phyloP scores from a whole-genome alignment of 495 filamentous ascomycete species.

The Parathielavia hyrcaniae region DNA sequence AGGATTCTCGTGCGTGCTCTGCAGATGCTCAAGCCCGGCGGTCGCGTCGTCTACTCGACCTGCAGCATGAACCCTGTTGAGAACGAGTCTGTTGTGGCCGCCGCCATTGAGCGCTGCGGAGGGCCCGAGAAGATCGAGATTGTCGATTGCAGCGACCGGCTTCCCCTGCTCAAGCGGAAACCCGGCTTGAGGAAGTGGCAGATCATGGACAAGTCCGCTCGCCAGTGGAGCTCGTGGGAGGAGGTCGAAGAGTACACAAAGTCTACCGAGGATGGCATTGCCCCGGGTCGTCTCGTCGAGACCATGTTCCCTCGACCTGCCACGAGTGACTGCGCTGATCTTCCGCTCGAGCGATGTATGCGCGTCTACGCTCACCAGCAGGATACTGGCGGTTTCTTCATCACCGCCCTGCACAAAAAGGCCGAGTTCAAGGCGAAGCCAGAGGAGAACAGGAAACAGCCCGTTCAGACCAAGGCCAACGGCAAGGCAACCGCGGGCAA shows the following conservation, averaged over 20 bases:
- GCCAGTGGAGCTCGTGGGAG: slow-evolving; percentile 68
- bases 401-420: slow-evolving; percentile 86
- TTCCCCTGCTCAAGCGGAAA: slow-evolving; percentile 68
- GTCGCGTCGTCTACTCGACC: slow-evolving; percentile 91
- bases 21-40: slow-evolving; percentile 94
- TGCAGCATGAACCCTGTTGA: slow-evolving; percentile 98
- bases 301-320: slow-evolving; percentile 74
- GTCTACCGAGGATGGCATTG: slow-evolving; percentile 49
- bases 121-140: slow-evolving; percentile 74
- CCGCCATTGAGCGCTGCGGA: slow-evolving; percentile 84
- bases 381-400: slow-evolving; percentile 96
- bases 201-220: slow-evolving; percentile 76
- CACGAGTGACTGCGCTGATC: slow-evolving; percentile 43
- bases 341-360: slow-evolving; percentile 87
- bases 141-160: slow-evolving; percentile 68
- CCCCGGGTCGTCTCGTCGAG: slow-evolving; percentile 55
- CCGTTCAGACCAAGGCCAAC: slow-evolving; percentile 35
- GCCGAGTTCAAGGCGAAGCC: slow-evolving; percentile 79
- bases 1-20: slow-evolving; percentile 87
- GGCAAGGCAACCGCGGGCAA: slow-evolving; percentile 40
- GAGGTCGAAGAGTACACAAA: slow-evolving; percentile 62
- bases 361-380: slow-evolving; percentile 90
- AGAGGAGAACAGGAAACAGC: slow-evolving; percentile 57
- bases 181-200: slow-evolving; percentile 73
- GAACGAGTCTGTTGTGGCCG: slow-evolving; percentile 83